These are phyloP conservation scores for Ophiostoma triangulosporum DNA, from an alignment of 2,329 filamentous ascomycete species.

Conservation along the genomic window DNA sequence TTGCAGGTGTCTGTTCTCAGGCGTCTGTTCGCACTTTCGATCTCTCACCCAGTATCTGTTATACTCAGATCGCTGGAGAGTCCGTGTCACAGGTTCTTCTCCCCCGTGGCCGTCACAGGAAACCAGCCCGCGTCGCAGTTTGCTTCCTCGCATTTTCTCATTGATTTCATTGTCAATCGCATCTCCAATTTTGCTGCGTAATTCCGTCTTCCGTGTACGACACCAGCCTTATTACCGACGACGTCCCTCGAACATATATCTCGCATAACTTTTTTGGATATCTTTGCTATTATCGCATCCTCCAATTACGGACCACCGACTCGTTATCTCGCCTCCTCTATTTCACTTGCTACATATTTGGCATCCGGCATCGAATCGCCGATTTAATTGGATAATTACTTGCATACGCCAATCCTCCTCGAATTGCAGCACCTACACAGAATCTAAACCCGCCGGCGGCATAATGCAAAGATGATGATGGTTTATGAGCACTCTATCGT, in stretches of 20 bases:
- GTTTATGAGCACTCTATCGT: slow-evolving; percentile 25
- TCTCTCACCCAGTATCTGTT: neutral
- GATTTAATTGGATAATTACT: too few species aligned
- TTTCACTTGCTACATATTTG: neutral
- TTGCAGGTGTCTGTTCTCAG: neutral
- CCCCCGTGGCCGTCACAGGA: neutral
- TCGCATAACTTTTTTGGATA: neutral
- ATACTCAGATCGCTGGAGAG: neutral
- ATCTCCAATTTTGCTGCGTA: too few species aligned
- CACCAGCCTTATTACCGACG: neutral
- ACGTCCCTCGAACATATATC: neutral
- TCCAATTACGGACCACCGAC: neutral
- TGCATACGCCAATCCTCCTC: neutral
- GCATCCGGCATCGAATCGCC: neutral
- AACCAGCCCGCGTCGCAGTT: neutral
- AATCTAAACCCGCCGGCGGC: neutral
- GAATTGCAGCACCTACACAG: neutral
- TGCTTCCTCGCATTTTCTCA: neutral
- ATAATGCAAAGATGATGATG: slow-evolving; percentile 24
- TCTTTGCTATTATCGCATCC: neutral
- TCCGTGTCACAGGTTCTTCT: neutral
- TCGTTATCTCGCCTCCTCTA: neutral
- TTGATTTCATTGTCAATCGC: neutral
- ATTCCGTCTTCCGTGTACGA: neutral
- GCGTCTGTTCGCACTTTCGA: neutral